Percentiles rank a stretch among this genome's conserved stretches.
These are phyloP conservation scores for Harrya chromipes DNA, from an alignment of 768 basidiomycete species.

Conservation along the genomic window DNA sequence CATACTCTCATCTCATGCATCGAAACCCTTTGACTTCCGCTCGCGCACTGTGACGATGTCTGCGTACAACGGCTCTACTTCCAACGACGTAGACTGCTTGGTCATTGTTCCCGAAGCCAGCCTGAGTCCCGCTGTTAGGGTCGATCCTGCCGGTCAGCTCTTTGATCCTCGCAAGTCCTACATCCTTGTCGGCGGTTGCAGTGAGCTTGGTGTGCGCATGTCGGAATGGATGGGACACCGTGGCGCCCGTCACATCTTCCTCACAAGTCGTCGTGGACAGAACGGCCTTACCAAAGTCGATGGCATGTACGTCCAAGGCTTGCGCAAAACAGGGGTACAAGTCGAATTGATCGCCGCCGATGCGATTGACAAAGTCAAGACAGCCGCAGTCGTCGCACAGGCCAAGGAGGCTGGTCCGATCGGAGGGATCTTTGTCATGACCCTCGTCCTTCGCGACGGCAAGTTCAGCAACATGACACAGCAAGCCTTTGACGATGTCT, in stretches of 20 bases:
- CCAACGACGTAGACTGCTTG: slow-evolving; percentile 8
- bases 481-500: slow-evolving; percentile 27
- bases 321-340: slow-evolving; percentile 22
- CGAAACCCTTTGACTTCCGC: slow-evolving; percentile 7
- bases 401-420: slow-evolving; percentile 25
- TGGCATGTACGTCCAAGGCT: slow-evolving; percentile 27
- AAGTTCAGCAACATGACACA: slow-evolving; percentile 34
- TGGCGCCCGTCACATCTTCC: slow-evolving; percentile 32
- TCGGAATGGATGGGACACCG: slow-evolving; percentile 34
- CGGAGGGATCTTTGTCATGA: slow-evolving; percentile 35
- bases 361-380: slow-evolving; percentile 22
- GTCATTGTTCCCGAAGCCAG: slow-evolving; percentile 19
- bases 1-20: slow-evolving; percentile 18
- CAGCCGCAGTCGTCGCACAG: slow-evolving; percentile 19
- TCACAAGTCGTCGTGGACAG: slow-evolving; percentile 26
- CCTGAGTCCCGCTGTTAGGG: slow-evolving; percentile 6
- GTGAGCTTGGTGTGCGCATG: slow-evolving; percentile 25
- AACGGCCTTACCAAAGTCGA: slow-evolving; percentile 22
- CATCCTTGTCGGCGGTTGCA: slow-evolving; percentile 20
- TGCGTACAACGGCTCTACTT: slow-evolving; percentile 1
- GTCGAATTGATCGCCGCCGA: slow-evolving; percentile 29
- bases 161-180: slow-evolving; percentile 30
- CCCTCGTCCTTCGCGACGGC: slow-evolving; percentile 33
- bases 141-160: slow-evolving; percentile 26
- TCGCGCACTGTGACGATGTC: slow-evolving; percentile 12